Base-by-base conservation (phyloP, 441 rosid genomes). In the Erodium texanum region DNA sequence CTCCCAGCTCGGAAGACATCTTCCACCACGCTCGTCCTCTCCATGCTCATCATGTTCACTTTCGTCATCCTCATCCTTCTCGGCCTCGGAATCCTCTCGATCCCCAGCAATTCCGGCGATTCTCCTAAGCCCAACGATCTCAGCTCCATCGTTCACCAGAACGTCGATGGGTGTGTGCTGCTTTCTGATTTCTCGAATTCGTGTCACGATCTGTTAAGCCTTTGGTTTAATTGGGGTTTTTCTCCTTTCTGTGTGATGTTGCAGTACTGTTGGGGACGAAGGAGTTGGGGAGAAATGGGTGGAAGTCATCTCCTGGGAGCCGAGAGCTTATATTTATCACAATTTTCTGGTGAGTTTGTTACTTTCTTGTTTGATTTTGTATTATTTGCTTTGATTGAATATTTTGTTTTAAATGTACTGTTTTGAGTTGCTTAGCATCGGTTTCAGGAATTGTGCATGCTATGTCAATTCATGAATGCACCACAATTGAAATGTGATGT, bases 241-340 rank as follows among this genome's bases (percentile, higher is more conserved):
- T 14, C 14, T 41, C 36, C 36, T 32, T 6, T 32, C 36, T 32
- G 6, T 32, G 36, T 6, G 18, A 4, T 54, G 50, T 24, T 65
- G 68, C 67, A 75, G 78, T 29, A 63, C 20, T 41, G 62, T 43
- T 14, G 54, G 7, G 2, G 74, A 67, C 27, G 71, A 68, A 24
- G 78, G 71, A 3, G 56, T 66, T 36, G 68, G 68, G 61, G 78
- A 75, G 74, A 73, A 75, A 63, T 75, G 78, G 78, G 71, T 71
- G 41, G 78, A 75, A 71, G 66, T 75, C 45, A 75, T 75, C 72
- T 75, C 74, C 22, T 75, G 78, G 78, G 78, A 75, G 71, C 78
- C 78, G 58, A 43, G 78, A 63, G 78, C 78, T n/a, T 70, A 18
- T 18, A 52, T 70, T 0, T 75, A 75, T 45, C 78, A 75, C 68